These are phyloP conservation scores for Glutinoglossum americanum DNA, from an alignment of 495 filamentous ascomycete species.

Conservation along the genomic window DNA sequence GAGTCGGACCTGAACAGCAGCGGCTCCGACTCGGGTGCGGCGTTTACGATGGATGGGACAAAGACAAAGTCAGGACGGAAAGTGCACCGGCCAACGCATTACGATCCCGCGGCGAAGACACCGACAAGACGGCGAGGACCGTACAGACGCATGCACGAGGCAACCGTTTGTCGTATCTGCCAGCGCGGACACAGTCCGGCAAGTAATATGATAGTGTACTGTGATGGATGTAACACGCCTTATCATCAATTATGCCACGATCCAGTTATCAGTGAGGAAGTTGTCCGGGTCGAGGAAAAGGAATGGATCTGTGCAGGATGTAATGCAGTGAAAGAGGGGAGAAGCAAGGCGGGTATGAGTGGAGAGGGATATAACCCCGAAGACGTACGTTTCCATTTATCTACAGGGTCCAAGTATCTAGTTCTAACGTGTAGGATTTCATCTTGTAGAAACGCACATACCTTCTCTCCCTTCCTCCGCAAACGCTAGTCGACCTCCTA, in stretches of 20 bases:
- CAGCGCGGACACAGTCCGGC: conserved; percentile 50
- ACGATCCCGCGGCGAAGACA: conserved; percentile 30
- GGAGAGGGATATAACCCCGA: conserved; percentile 23
- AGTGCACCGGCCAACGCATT: conserved; percentile 51
- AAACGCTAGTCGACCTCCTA: conserved; percentile 21
- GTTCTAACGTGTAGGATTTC: neutral
- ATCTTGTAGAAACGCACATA: conserved; percentile 19
- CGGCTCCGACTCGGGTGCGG: neutral
- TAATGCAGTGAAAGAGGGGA: conserved; percentile 8
- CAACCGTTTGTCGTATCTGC: conserved; percentile 52
- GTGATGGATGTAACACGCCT: conserved; percentile 68
- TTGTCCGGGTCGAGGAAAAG: conserved; percentile 39
- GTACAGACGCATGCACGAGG: conserved; percentile 14
- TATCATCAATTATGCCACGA: conserved; percentile 91
- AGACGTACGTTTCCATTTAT: conserved; percentile 14
- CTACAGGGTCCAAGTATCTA: neutral
- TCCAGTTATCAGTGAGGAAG: conserved; percentile 50
- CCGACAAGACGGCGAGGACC: conserved; percentile 21
- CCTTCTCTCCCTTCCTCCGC: conserved; percentile 20
- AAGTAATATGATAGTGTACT: conserved; percentile 82
- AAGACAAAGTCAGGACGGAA: conserved; percentile 71
- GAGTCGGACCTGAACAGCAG: neutral
- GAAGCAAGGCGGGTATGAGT: conserved; percentile 14
- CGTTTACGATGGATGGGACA: conserved; percentile 33
- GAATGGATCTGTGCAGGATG: conserved; percentile 69